Percentiles rank a stretch among this genome's conserved stretches.
phyloP scores from a whole-genome alignment of 1,139 yeast species.

The Chernovozyma aurita region DNA sequence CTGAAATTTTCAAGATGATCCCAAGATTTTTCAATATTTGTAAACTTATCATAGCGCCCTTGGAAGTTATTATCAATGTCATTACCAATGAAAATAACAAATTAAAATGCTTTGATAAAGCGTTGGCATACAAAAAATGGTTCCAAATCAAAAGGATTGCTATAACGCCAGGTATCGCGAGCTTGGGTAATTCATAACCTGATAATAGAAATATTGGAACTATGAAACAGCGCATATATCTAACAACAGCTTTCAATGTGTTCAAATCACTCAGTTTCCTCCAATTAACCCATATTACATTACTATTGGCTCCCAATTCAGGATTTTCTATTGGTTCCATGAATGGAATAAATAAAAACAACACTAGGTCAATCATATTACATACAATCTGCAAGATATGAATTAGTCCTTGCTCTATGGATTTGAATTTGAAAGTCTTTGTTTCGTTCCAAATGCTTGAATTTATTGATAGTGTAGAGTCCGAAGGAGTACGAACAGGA shows the following conservation, averaged over 20 bases:
- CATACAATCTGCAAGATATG: constrained; percentile 3
- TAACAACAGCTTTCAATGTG: background rate
- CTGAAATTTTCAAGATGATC: constrained; percentile 31
- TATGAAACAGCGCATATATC: constrained; percentile 3
- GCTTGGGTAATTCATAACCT: background rate
- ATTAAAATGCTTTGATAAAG: background rate
- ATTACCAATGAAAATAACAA: constrained; percentile 1
- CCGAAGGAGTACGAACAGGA: background rate
- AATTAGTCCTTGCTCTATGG: background rate
- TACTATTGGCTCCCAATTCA: background rate
- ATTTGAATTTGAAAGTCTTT: background rate
- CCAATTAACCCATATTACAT: background rate
- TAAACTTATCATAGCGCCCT: constrained; percentile 14
- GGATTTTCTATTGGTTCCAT: background rate
- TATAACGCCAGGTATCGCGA: background rate
- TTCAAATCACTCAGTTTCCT: background rate
- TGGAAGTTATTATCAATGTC: constrained; percentile 5
- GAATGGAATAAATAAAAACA: constrained; percentile 4
- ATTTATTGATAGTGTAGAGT: background rate
- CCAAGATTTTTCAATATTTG: constrained; percentile 36
- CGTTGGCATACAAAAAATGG: background rate
- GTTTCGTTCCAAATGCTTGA: constrained; percentile 1
- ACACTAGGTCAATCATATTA: constrained; percentile 5
- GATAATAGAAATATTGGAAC: background rate
- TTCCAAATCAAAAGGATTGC: background rate